phyloP scores from a whole-genome alignment of 2,329 filamentous ascomycete species.

The Hymenoscyphus fructigenus region DNA sequence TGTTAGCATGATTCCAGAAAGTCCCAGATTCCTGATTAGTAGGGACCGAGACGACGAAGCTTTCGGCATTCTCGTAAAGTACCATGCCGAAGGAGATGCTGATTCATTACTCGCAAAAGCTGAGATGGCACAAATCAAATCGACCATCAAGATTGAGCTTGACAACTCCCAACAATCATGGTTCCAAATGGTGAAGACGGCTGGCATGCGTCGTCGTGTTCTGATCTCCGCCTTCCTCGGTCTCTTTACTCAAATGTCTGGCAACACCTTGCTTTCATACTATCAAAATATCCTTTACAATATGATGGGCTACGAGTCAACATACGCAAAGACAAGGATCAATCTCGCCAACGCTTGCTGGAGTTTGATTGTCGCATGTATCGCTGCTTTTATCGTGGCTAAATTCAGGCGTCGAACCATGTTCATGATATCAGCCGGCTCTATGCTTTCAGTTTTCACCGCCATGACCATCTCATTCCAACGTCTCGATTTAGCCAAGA shows the following conservation, averaged over 20 bases:
- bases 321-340: constrained; percentile 45
- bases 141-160: constrained; percentile 53
- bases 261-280: constrained; percentile 47
- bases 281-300: constrained; percentile 48
- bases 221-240: constrained; percentile 50
- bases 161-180: constrained; percentile 53
- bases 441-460: constrained; percentile 53
- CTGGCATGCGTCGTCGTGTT: constrained; percentile 50
- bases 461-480: constrained; percentile 53
- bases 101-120: constrained; percentile 53
- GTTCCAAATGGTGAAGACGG: constrained; percentile 49
- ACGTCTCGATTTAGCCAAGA: constrained; percentile 38
- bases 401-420: constrained; percentile 47
- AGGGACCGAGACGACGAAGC: constrained; percentile 58
- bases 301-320: constrained; percentile 45
- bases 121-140: constrained; percentile 59
- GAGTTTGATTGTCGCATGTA: constrained; percentile 43
- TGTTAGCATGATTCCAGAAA: constrained; percentile 50
- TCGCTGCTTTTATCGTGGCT: constrained; percentile 43
- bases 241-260: constrained; percentile 53
- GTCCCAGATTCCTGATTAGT: constrained; percentile 55
- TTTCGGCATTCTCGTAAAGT: constrained; percentile 49
- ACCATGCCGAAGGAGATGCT: constrained; percentile 52
- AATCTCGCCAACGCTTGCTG: constrained; percentile 48
- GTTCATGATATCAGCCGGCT: constrained; percentile 54